A percentile compares a stretch with the other conserved stretches of the same genome.
These are phyloP conservation scores for Pythium insidiosum DNA, from an alignment of 352 stramenopile species.

Conservation along the genomic window DNA sequence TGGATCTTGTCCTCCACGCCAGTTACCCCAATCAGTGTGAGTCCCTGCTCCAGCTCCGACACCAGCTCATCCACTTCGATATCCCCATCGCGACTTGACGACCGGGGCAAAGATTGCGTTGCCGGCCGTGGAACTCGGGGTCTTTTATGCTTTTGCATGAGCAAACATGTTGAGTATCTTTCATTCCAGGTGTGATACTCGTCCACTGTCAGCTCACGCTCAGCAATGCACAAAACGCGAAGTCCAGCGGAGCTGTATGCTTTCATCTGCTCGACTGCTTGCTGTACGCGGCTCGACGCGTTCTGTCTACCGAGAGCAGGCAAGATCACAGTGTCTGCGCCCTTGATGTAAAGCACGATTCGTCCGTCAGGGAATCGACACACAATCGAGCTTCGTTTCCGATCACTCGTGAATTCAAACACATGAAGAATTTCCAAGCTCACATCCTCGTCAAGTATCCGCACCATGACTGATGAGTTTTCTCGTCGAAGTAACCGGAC, in stretches of 20 bases:
- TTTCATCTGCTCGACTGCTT: constrained; percentile 54
- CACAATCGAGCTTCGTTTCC: constrained; percentile 91
- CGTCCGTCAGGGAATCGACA: constrained; percentile 54
- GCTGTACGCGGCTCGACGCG: constrained; percentile 3
- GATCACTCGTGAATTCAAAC: constrained; percentile 88
- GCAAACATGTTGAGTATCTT: too few species aligned
- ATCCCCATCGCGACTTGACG: constrained; percentile 69
- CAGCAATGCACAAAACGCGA: constrained; percentile 75
- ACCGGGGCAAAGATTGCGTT: constrained; percentile 67
- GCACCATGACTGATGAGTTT: constrained; percentile 36
- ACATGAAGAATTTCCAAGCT: constrained; percentile 82
- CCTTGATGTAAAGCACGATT: constrained; percentile 69
- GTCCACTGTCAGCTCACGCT: constrained; percentile 39
- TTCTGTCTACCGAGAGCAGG: constrained; percentile 10
- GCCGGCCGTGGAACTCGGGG: constrained; percentile 55
- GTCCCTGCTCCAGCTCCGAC: constrained; percentile 76
- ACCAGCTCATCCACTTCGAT: constrained; percentile 71
- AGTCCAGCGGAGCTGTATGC: constrained; percentile 82
- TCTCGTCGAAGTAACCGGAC: constrained; percentile 67
- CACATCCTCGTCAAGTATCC: constrained; percentile 29
- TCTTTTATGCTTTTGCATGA: too few species aligned
- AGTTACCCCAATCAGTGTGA: constrained; percentile 84
- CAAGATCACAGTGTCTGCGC: constrained; percentile 64
- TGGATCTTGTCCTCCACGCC: constrained; percentile 94
- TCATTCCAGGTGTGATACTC: constrained; percentile 48